Conservation (phyloP, 2,329 filamentous ascomycete genomes). For the Calonectria montana region DNA sequence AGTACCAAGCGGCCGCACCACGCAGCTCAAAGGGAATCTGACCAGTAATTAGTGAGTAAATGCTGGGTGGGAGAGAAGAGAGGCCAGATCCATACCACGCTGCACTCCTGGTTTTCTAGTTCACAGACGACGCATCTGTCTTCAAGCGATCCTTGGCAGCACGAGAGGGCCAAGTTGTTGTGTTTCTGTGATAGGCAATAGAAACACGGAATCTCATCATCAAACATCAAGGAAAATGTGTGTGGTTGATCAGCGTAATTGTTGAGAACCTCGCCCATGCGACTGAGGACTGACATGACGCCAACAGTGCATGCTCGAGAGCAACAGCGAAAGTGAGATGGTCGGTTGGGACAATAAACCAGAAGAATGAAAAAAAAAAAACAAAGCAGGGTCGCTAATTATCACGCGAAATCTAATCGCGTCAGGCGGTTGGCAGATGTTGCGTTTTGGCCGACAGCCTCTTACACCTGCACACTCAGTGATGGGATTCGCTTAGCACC, state of each 20-base stretch:
- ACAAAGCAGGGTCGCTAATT: too few species aligned
- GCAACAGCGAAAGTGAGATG: too few species aligned
- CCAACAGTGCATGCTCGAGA: background rate
- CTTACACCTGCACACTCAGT: too few species aligned
- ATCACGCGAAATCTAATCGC: too few species aligned
- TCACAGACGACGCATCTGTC: background rate
- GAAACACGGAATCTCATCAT: background rate
- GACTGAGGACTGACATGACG: background rate
- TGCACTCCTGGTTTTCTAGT: background rate
- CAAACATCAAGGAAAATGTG: background rate
- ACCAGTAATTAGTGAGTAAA: rapidly evolving
- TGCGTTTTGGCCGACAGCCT: too few species aligned
- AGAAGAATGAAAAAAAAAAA: background rate
- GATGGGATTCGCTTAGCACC: too few species aligned
- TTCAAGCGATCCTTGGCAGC: background rate
- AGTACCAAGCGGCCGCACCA: background rate
- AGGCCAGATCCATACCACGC: background rate
- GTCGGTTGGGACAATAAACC: background rate
- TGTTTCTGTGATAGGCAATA: background rate
- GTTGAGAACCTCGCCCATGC: background rate
- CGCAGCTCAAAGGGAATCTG: background rate
- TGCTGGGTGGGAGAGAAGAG: too few species aligned
- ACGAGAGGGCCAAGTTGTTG: background rate
- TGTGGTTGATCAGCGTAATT: background rate
- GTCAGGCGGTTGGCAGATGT: too few species aligned